Evolutionary conservation across 192 early-diverging fungal species (phyloP).

Genomic region (Coemansia sp.): DNA sequence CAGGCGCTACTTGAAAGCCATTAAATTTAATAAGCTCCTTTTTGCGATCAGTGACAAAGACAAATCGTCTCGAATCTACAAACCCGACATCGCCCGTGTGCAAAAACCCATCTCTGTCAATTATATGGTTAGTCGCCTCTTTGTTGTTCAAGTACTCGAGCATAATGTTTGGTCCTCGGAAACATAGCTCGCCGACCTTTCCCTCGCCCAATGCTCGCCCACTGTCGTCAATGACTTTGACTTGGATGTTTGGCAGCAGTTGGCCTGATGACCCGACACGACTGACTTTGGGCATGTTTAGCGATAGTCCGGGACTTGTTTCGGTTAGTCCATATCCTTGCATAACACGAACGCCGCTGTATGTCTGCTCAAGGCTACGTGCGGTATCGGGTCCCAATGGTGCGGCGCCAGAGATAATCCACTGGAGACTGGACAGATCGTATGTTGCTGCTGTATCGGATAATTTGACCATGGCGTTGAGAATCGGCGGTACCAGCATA

Average conservation of each 20-base stretch:
- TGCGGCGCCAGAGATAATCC: conserved; percentile 78
- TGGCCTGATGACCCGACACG: conserved; percentile 65
- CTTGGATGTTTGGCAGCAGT: conserved; percentile 72
- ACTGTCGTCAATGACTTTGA: conserved; percentile 76
- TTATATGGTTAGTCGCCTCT: conserved; percentile 66
- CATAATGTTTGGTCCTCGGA: conserved; percentile 88
- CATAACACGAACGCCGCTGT: conserved; percentile 34
- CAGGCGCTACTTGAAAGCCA: conserved; percentile 77
- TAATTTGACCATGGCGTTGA: conserved; percentile 71
- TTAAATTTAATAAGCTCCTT: conserved; percentile 96
- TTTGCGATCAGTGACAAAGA: conserved; percentile 71
- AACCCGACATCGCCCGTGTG: conserved; percentile 84
- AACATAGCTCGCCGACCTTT: conserved; percentile 88
- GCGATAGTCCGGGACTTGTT: conserved; percentile 36
- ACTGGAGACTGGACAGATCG: conserved; percentile 67
- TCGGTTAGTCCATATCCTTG: conserved; percentile 74
- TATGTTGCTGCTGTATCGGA: conserved; percentile 68
- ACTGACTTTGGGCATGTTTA: conserved; percentile 37
- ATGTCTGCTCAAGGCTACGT: conserved; percentile 51
- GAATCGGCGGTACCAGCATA: conserved; percentile 68
- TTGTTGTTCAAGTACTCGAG: conserved; percentile 79
- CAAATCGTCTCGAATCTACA: conserved; percentile 64
- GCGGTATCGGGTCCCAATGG: conserved; percentile 69
- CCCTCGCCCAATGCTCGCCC: conserved; percentile 59
- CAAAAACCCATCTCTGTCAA: conserved; percentile 75